Percentiles rank a stretch among this genome's conserved stretches.
These are phyloP conservation scores for Lablab purpureus DNA, from an alignment of 306 rosid species.

Conservation along the genomic window DNA sequence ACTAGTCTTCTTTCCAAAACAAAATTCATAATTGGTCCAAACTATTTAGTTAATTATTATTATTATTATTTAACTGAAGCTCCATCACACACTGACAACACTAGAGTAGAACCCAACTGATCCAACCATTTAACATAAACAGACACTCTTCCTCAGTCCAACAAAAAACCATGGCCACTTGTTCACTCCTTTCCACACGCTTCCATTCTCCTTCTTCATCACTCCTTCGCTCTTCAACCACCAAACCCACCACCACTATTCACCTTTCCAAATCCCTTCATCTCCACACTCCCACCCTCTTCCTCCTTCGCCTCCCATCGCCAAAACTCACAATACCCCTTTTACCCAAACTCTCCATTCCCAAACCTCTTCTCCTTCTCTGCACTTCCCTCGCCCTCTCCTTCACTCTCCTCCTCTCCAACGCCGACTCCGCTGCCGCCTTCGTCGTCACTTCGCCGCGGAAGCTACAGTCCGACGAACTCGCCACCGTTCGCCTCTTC, in stretches of 20 bases:
- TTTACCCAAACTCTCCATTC: constrained; percentile 35
- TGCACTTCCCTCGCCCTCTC: constrained; percentile 83
- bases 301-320: constrained; percentile 43
- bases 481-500: constrained; percentile 91
- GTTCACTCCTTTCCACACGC: constrained; percentile 69
- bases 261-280: constrained; percentile 56
- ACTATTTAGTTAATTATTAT: too few species aligned
- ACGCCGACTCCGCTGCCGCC: constrained; percentile 77
- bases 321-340: constrained; percentile 2
- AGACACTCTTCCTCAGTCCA: neutral
- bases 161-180: constrained; percentile 60
- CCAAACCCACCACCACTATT: constrained; percentile 35
- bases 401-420: constrained; percentile 64
- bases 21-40: too few species aligned
- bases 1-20: too few species aligned
- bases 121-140: constrained; percentile 8
- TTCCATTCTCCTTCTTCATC: constrained; percentile 55
- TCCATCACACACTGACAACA: too few species aligned
- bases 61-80: too few species aligned
- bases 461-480: constrained; percentile 90
- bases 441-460: constrained; percentile 76
- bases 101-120: too few species aligned
- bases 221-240: constrained; percentile 54
- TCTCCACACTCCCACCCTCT: constrained; percentile 46
- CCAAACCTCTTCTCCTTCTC: constrained; percentile 59